Evolutionary conservation across 257 asterid species (phyloP).

Genomic region (Apocynum venetum): DNA sequence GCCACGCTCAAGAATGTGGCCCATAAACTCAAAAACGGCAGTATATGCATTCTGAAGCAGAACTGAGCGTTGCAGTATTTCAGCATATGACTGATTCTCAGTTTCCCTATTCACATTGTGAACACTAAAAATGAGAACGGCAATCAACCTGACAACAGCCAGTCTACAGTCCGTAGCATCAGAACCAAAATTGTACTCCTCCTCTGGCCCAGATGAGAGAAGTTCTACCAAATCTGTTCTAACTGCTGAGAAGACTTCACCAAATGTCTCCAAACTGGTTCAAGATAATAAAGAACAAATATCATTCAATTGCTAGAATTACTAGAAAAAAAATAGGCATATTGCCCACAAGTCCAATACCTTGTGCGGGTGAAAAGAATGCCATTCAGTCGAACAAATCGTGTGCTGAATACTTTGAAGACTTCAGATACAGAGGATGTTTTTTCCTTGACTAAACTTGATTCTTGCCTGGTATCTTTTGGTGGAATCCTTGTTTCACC

Average conservation of each 20-base stretch:
- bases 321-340: conserved; percentile 2
- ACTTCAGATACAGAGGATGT: conserved; percentile 39
- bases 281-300: conserved; percentile 19
- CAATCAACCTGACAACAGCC: conserved; percentile 64
- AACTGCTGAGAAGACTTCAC: conserved; percentile 64
- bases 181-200: conserved; percentile 59
- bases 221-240: conserved; percentile 62
- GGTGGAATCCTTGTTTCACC: conserved; percentile 8
- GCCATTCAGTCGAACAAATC: conserved; percentile 83
- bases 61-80: conserved; percentile 85
- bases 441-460: not conserved
- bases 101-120: conserved; percentile 72
- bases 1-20: conserved; percentile 70
- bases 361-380: conserved; percentile 89
- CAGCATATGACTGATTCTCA: conserved; percentile 87
- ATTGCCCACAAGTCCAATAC: conserved; percentile 31
- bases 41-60: conserved; percentile 76
- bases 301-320: not conserved
- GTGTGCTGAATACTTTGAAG: conserved; percentile 52
- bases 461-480: conserved; percentile 1
- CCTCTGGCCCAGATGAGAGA: conserved; percentile 69
- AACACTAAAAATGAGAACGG: conserved; percentile 75
- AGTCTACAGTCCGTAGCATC: conserved; percentile 67
- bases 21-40: conserved; percentile 80
- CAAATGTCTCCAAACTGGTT: conserved; percentile 82